Conservation (phyloP, 1,284 basidiomycete species). For the Gomphus sp. region DNA sequence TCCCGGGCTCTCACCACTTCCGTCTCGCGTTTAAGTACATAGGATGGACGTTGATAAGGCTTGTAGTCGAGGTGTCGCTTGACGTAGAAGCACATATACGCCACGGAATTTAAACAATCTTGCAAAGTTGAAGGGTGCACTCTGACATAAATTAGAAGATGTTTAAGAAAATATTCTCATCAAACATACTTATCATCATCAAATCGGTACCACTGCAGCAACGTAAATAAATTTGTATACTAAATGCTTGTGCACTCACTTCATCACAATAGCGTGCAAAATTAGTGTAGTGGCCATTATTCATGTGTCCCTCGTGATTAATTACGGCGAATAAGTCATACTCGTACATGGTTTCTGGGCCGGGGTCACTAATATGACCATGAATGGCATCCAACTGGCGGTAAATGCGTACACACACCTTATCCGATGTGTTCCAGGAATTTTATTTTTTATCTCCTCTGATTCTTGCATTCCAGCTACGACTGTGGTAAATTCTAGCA, state of each 20-base stretch:
- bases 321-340: constrained; percentile 93
- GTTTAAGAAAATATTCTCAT: not conserved
- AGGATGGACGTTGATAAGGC: constrained; percentile 55
- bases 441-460: constrained; percentile 19
- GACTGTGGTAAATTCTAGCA: constrained; percentile 78
- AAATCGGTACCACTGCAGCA: constrained; percentile 80
- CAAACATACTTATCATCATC: constrained; percentile 82
- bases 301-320: constrained; percentile 90
- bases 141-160: constrained; percentile 26
- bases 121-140: constrained; percentile 63
- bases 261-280: constrained; percentile 70
- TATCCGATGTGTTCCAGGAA: not conserved
- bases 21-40: constrained; percentile 58
- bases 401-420: not conserved
- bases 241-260: constrained; percentile 32
- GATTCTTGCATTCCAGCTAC: constrained; percentile 37
- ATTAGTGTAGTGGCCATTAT: constrained; percentile 92
- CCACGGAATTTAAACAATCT: constrained; percentile 58
- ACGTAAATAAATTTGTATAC: not conserved
- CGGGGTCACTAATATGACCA: constrained; percentile 20
- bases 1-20: constrained; percentile 60
- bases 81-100: constrained; percentile 92
- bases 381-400: not conserved
- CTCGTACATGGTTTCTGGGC: constrained; percentile 69
- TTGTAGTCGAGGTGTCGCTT: constrained; percentile 81